These are phyloP conservation scores for Naganishia cerealis DNA, from an alignment of 1,284 basidiomycete species.

Conservation along the genomic window DNA sequence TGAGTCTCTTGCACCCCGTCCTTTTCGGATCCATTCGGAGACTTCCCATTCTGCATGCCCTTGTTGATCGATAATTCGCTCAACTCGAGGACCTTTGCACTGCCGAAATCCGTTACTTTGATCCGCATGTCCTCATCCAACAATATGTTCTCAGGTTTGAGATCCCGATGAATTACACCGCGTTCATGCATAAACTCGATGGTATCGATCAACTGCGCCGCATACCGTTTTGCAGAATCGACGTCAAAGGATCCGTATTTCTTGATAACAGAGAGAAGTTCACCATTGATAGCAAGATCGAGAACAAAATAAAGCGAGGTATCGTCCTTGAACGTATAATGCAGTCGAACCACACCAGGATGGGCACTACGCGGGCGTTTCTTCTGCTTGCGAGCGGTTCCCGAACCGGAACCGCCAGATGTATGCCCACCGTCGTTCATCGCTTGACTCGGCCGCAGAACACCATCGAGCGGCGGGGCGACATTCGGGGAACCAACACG, in stretches of 20 bases:
- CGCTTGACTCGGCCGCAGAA: neutral
- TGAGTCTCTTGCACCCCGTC: slow-evolving; percentile 3
- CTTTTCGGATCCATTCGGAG: neutral
- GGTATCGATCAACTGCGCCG: slow-evolving; percentile 83
- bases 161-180: slow-evolving; percentile 85
- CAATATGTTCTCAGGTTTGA: slow-evolving; percentile 91
- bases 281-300: slow-evolving; percentile 84
- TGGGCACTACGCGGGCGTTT: slow-evolving; percentile 58
- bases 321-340: slow-evolving; percentile 80
- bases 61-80: neutral
- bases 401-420: slow-evolving; percentile 4
- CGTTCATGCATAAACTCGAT: slow-evolving; percentile 84
- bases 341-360: slow-evolving; percentile 76
- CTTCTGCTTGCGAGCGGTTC: slow-evolving; percentile 17
- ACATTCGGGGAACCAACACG: neutral
- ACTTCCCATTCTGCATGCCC: neutral
- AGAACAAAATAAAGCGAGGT: slow-evolving; percentile 85
- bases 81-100: slow-evolving; percentile 75
- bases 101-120: slow-evolving; percentile 96
- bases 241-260: slow-evolving; percentile 77
- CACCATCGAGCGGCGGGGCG: neutral
- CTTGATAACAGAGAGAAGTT: slow-evolving; percentile 72
- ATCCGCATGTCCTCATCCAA: slow-evolving; percentile 80
- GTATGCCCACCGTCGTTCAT: neutral
- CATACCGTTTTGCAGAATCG: slow-evolving; percentile 72